These are phyloP conservation scores for Salvia sclarea DNA, from an alignment of 305 asterid species.

Conservation along the genomic window DNA sequence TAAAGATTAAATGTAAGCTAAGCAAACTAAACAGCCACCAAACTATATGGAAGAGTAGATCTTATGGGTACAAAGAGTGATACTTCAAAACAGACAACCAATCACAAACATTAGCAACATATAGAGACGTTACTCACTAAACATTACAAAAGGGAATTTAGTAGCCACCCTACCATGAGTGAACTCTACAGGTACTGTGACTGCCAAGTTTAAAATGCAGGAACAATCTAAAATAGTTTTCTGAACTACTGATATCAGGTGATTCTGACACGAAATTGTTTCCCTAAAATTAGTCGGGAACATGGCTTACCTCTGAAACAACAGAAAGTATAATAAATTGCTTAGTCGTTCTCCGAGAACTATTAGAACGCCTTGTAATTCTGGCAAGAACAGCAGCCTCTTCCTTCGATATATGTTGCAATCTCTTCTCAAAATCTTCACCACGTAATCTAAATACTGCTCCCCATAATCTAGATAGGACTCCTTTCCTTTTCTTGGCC, in stretches of 20 bases:
- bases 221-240: conserved; percentile 8
- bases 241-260: conserved; percentile 12
- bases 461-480: conserved; percentile 73
- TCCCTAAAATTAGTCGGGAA: not conserved
- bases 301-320: conserved; percentile 62
- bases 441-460: conserved; percentile 59
- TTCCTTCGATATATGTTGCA: conserved; percentile 86
- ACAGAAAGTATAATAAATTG: conserved; percentile 61
- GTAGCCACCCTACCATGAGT: not conserved
- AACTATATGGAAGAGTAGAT: not conserved
- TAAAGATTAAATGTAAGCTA: too few relatives aligned
- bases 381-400: conserved; percentile 79
- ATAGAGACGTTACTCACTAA: not conserved
- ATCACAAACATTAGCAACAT: not conserved
- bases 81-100: not conserved
- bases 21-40: too few relatives aligned
- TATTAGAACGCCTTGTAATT: conserved; percentile 61
- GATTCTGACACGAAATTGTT: not conserved
- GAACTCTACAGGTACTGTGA: not conserved
- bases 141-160: not conserved
- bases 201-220: conserved; percentile 6
- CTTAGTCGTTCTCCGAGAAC: conserved; percentile 58
- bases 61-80: not conserved
- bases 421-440: conserved; percentile 91
- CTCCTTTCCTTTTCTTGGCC: conserved; percentile 63